Evolutionary conservation across 2,329 filamentous ascomycete genomes (phyloP), one percentile per base, ranked within the genome.

Genomic region (Ophiostoma perfectum): DNA sequence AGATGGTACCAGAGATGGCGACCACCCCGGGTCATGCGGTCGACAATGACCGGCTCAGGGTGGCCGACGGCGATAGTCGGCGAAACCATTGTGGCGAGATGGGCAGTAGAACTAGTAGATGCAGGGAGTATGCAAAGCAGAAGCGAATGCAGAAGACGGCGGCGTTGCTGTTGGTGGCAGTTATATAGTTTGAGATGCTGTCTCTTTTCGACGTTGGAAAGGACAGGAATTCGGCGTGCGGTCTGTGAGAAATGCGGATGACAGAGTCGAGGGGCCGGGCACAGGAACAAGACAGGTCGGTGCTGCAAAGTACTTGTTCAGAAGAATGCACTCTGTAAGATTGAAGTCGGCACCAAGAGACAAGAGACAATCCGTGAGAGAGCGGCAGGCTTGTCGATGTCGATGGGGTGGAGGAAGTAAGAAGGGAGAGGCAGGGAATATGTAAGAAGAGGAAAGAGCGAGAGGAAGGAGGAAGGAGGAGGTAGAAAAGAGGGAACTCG

Each of bases 1-100:
- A 98, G 82, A 72, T 86, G 83, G 78, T 98, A 98, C 76, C 87
- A 92, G 73, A 97, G 85, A 71, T 83, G 87, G 73, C 91, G 88
- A 71, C 91, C 91, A 74, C 90, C 88, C 74, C 87, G 88, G 58
- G 92, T 96, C 67, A 85, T 81, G 66, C 90, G 83, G 70, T 77
- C 73, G 64, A 76, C 74, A 66, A 82, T 69, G 64, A 74, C 70
- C 12, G 73, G 70, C 45, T 70, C 66, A 69, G 72, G 68, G 65
- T 71, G 69, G 49, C 72, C 70, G 47, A 71, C 72, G 8, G 74
- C 70, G 60, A 75, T 71, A 16, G 65, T 41, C 4, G 71, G 65
- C 7, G 70, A 65, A 36, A 66, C 68, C 70, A 71, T 70, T 39
- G 42, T 68, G 65, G 55, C 2, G 12, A 18, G 27, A 38, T 18